phyloP scores from a whole-genome alignment of 306 rosid species.

The Rosa chinensis region DNA sequence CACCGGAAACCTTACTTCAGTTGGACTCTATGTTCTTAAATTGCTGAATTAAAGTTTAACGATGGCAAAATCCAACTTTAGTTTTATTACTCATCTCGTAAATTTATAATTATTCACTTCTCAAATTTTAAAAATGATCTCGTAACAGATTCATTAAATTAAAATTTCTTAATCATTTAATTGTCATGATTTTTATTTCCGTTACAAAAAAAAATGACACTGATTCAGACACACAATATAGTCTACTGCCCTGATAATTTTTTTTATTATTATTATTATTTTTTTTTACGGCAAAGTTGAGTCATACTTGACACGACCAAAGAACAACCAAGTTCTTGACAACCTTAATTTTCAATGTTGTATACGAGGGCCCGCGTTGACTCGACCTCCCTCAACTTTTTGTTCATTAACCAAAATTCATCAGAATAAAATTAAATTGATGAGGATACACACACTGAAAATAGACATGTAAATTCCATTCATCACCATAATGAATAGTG shows the following conservation, averaged over 20 bases:
- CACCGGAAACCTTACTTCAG: not conserved
- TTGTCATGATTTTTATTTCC: rapidly evolving
- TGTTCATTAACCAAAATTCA: not conserved
- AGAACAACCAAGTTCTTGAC: not conserved
- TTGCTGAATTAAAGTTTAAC: not conserved
- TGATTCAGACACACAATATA: not conserved
- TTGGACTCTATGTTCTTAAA: not conserved
- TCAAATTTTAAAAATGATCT: not conserved
- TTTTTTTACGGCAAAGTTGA: not conserved
- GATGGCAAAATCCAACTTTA: not conserved
- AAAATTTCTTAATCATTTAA: not conserved
- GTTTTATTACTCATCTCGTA: too few species aligned
- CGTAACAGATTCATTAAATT: too few species aligned
- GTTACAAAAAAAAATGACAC: not conserved
- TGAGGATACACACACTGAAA: not conserved
- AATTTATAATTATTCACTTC: rapidly evolving
- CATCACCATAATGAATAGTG: not conserved
- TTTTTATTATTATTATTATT: too few species aligned
- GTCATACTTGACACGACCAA: not conserved
- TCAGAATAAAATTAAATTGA: not conserved
- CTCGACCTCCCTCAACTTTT: not conserved
- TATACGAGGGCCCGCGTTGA: not conserved
- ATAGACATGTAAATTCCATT: not conserved
- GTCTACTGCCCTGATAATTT: too few species aligned
- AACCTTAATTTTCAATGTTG: not conserved